These are phyloP conservation scores for Thielaviopsis populi DNA, from an alignment of 2,329 filamentous ascomycete genomes.

Conservation along the genomic window DNA sequence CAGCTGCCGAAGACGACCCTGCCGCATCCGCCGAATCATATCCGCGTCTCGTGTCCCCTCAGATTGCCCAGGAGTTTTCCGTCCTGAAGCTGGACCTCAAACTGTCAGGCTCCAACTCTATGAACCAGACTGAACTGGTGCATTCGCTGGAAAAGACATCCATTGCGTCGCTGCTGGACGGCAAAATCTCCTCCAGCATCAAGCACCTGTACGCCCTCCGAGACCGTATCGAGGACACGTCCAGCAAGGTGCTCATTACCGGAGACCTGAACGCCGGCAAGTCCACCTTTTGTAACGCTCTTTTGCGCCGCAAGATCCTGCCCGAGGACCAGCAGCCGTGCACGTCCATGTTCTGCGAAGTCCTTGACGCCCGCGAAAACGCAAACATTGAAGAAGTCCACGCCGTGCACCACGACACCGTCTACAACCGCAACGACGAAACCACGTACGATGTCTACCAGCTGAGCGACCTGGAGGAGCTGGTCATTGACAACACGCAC, in stretches of 20 bases:
- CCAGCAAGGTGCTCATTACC: constrained; percentile 91
- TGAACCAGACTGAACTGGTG: constrained; percentile 80
- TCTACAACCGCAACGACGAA: constrained; percentile 82
- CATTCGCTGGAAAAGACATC: constrained; percentile 89
- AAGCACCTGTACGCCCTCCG: constrained; percentile 75
- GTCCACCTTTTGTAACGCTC: constrained; percentile 97
- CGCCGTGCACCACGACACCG: constrained; percentile 66
- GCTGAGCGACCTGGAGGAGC: constrained; percentile 64
- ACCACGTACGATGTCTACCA: constrained; percentile 81
- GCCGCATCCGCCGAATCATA: constrained; percentile 33
- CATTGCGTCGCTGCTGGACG: constrained; percentile 78
- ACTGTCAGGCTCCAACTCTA: constrained; percentile 43
- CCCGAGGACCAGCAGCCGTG: constrained; percentile 97
- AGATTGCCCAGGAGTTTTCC: constrained; percentile 91
- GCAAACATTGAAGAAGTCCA: constrained; percentile 87
- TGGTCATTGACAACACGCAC: constrained; percentile 74
- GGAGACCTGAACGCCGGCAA: constrained; percentile 96
- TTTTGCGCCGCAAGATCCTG: constrained; percentile 77
- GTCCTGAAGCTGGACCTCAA: constrained; percentile 90
- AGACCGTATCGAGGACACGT: constrained; percentile 91
- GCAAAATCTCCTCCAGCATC: constrained; percentile 86
- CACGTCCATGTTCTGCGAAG: constrained; percentile 96
- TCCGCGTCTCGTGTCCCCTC: constrained; percentile 73
- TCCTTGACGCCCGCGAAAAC: constrained; percentile 83
- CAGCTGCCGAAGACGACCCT: constrained; percentile 38